Base-by-base conservation (phyloP, 371 early-diverging fungal genomes). In the Mucor sp. region DNA sequence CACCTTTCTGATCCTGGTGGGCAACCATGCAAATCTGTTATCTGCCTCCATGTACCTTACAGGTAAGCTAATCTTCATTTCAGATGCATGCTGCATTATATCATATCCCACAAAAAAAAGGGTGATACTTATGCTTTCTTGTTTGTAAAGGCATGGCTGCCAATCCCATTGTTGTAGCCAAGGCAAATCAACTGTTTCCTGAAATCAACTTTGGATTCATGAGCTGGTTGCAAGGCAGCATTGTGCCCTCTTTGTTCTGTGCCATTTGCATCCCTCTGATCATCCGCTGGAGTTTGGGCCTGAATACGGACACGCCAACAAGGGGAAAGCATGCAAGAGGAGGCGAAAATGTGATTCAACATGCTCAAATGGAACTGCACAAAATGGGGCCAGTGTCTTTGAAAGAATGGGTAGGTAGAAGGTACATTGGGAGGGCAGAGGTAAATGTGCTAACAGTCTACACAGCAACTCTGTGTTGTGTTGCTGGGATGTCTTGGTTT, bases 1-100 rank as follows among this genome's bases (percentile, higher is more conserved):
- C 35, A 83, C 75, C 1, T 89, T 85, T 41, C 65, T 90, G 35
- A 79, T 77, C 47, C 69, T 90, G 28, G 79, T 85, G 1, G 89
- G 85, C 0, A 74, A 82, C 3, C 83, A 87, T 58, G 81, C 91
- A n/a, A 90, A 90, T 60, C 70, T 90, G 28, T 60, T 90, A 37
- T 85, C 87, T 6, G 88, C 91, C 9, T 87, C 89, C 53, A 72
- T 90, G 74, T 90, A 82, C 68, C 69, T 89, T 21, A 90, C 90
- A 4, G 89, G 81, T 75, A 70, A 71, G 41, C 5, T 37, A 25
- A 27, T 53, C 25, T 53, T 53, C 11, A 53, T 17, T 35, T 32
- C 11, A 6, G 14, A 7, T 23, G 56, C 19, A 58, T 44, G 17
- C 8, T 55, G 35, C 9, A 58, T 23, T 19, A 23, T 48, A 48